Evolutionary conservation across 2,329 filamentous ascomycete species (phyloP).

Genomic region (Sporothrix inflata): DNA sequence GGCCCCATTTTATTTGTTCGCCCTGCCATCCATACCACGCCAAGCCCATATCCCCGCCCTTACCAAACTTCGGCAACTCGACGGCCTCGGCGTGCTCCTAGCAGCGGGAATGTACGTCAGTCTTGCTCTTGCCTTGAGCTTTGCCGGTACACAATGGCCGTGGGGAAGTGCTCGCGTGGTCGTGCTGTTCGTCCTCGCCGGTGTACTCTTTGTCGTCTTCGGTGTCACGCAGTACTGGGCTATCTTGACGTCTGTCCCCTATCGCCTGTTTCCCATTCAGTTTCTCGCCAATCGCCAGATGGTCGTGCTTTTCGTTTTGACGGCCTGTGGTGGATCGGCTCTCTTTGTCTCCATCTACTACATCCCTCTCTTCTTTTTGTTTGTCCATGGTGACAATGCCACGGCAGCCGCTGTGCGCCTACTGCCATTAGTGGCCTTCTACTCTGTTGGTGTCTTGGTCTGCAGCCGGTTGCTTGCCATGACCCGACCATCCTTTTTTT

Average conservation of each 20-base stretch:
- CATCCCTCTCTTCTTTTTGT: slow-evolving; percentile 58
- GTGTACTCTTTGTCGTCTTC: slow-evolving; percentile 49
- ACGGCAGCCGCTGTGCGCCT: slow-evolving; percentile 44
- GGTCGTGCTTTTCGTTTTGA: slow-evolving; percentile 49
- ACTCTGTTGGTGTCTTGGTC: slow-evolving; percentile 41
- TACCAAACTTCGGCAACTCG: slow-evolving; percentile 42
- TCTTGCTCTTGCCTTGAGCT: slow-evolving; percentile 53
- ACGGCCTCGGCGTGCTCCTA: slow-evolving; percentile 51
- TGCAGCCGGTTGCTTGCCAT: slow-evolving; percentile 42
- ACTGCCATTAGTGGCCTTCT: slow-evolving; percentile 46
- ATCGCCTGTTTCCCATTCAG: slow-evolving; percentile 52
- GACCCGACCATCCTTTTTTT: slow-evolving; percentile 44
- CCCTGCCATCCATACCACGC: slow-evolving; percentile 37
- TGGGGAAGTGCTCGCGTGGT: slow-evolving; percentile 45
- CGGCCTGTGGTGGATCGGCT: slow-evolving; percentile 35
- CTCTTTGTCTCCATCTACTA: slow-evolving; percentile 48
- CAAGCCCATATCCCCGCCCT: slow-evolving; percentile 30
- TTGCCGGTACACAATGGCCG: slow-evolving; percentile 53
- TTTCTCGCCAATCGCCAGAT: slow-evolving; percentile 46
- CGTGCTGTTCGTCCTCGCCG: slow-evolving; percentile 32
- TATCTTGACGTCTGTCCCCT: slow-evolving; percentile 45
- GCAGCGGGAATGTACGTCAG: slow-evolving; percentile 46
- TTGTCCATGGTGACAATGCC: slow-evolving; percentile 46
- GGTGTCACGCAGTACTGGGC: slow-evolving; percentile 49
- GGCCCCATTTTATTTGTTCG: slow-evolving; percentile 39